Conservation (phyloP, 1,284 basidiomycete species). For the Heterobasidion annosum region DNA sequence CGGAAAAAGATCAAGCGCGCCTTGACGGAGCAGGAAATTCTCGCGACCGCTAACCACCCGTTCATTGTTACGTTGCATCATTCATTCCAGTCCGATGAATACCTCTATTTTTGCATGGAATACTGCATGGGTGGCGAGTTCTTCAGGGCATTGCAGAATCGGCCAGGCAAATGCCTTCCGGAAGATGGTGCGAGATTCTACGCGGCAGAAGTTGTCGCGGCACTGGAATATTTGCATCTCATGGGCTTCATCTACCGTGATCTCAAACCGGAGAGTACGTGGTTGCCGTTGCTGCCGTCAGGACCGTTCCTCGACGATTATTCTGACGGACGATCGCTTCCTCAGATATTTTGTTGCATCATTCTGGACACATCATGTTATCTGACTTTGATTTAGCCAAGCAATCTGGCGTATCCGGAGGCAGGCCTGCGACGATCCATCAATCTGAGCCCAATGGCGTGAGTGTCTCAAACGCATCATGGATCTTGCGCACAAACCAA, state of each 20-base stretch:
- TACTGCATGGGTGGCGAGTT: constrained; percentile 99
- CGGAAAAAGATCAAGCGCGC: constrained; percentile 97
- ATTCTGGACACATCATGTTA: constrained; percentile 98
- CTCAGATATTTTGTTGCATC: constrained; percentile 94
- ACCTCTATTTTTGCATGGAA: constrained; percentile 97
- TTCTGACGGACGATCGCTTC: not conserved
- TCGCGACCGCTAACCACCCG: constrained; percentile 93
- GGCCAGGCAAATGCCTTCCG: constrained; percentile 91
- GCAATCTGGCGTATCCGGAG: constrained; percentile 81
- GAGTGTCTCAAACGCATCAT: constrained; percentile 16
- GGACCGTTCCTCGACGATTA: not conserved
- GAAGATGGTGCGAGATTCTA: constrained; percentile 98
- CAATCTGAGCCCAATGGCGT: constrained; percentile 87
- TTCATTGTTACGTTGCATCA: constrained; percentile 98
- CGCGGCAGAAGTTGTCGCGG: constrained; percentile 97
- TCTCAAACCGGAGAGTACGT: constrained; percentile 97
- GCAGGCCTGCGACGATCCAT: constrained; percentile 86
- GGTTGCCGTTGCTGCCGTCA: not conserved
- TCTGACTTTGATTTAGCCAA: constrained; percentile 99
- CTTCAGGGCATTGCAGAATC: constrained; percentile 92
- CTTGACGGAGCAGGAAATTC: constrained; percentile 92
- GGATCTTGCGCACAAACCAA: constrained; percentile 1
- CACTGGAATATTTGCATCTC: constrained; percentile 95
- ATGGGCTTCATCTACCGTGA: constrained; percentile 99
- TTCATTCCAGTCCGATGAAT: constrained; percentile 96